A percentile compares a stretch with the other conserved stretches of the same genome.
Evolutionary conservation across 2,329 filamentous ascomycete species (phyloP).

Genomic region (Aotearoamyces nothofagi): DNA sequence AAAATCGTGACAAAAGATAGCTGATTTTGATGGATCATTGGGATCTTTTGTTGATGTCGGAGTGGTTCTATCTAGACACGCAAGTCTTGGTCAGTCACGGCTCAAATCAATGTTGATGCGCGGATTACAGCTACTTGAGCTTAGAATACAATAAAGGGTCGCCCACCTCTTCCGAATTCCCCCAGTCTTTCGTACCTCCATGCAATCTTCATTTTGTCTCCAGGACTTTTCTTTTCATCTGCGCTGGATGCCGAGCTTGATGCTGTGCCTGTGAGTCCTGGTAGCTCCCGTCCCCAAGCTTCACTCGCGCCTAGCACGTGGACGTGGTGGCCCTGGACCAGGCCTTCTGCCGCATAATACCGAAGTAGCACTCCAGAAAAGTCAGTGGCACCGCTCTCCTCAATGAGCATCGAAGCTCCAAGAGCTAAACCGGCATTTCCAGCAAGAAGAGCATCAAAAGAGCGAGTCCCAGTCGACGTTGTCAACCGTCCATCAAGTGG

Average conservation of each 20-base stretch:
- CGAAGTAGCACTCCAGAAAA: constrained; percentile 73
- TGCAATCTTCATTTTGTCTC: constrained; percentile 94
- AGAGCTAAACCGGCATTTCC: constrained; percentile 76
- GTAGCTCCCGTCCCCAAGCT: constrained; percentile 70
- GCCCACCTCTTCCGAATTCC: constrained; percentile 41
- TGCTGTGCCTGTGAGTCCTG: constrained; percentile 44
- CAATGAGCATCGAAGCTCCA: constrained; percentile 65
- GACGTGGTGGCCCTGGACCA: constrained; percentile 79
- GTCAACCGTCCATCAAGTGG: constrained; percentile 76
- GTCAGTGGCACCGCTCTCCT: constrained; percentile 87
- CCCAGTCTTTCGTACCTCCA: constrained; percentile 89
- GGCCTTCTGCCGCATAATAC: constrained; percentile 86
- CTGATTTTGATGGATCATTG: not conserved
- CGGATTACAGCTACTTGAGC: no score
- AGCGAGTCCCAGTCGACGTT: constrained; percentile 81
- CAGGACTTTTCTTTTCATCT: constrained; percentile 23
- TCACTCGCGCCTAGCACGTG: constrained; percentile 73
- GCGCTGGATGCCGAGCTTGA: constrained; percentile 26
- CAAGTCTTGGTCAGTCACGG: no score
- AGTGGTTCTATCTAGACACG: no score
- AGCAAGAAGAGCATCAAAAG: constrained; percentile 70
- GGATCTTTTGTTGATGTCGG: no score
- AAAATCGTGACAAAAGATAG: constrained; percentile 56
- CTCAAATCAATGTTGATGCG: no score
- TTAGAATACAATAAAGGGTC: no score